These are phyloP conservation scores for Nigrograna mackinnonii DNA, from an alignment of 2,329 filamentous ascomycete species.

Conservation along the genomic window DNA sequence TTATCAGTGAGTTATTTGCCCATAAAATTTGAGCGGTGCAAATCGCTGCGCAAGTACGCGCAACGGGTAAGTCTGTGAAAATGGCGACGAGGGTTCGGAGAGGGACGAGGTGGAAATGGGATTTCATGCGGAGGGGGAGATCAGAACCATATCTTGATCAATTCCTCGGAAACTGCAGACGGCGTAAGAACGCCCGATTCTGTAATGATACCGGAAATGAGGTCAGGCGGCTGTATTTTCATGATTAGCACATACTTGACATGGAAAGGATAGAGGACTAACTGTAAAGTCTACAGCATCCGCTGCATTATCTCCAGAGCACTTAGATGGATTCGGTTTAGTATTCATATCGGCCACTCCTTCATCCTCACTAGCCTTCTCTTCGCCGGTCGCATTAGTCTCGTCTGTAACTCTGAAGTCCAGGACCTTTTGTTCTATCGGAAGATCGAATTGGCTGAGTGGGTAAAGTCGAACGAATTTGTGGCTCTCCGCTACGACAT, in stretches of 20 bases:
- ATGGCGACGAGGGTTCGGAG: no score
- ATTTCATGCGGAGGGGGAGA: background rate
- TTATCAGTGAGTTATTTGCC: no score
- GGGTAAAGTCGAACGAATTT: constrained; percentile 93
- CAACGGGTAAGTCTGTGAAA: no score
- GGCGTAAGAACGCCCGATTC: constrained; percentile 74
- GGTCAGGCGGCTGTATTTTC: constrained; percentile 64
- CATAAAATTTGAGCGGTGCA: no score
- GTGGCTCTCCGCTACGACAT: constrained; percentile 92
- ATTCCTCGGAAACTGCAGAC: constrained; percentile 70
- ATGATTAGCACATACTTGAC: constrained; percentile 15
- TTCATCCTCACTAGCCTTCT: constrained; percentile 37
- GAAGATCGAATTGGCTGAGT: constrained; percentile 77
- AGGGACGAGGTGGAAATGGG: no score
- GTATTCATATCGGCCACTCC: constrained; percentile 30
- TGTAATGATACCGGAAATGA: constrained; percentile 75
- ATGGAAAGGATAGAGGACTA: constrained; percentile 23
- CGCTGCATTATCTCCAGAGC: constrained; percentile 29
- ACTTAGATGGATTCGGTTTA: constrained; percentile 16
- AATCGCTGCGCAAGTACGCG: no score
- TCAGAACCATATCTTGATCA: constrained; percentile 64
- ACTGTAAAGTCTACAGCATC: constrained; percentile 73
- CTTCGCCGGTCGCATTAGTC: constrained; percentile 11
- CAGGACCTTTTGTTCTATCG: constrained; percentile 76
- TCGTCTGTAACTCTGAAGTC: constrained; percentile 66